Base-by-base conservation (phyloP, 805 yeast genomes). In the Metschnikowia lachancei region DNA sequence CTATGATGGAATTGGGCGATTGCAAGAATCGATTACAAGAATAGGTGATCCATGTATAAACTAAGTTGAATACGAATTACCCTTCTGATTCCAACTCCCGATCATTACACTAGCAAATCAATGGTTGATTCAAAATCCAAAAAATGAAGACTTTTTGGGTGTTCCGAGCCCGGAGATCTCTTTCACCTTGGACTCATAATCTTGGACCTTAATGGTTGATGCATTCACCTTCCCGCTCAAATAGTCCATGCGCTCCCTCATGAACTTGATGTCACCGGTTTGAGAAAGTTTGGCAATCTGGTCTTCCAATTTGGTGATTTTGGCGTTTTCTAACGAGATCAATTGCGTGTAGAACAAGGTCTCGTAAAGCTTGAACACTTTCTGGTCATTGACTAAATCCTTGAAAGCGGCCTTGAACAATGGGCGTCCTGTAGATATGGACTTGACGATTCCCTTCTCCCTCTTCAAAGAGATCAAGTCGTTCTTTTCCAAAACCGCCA, bases 401-500 rank as follows among this genome's bases (percentile, higher is more conserved):
- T 72, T 58, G 67, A 92, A 94, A 0, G 98, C 96, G 0, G 91
- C 87, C 47, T 77, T 75, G 63, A 73, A 90, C 18, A 94, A 68
- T 2, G 99, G 98, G 57, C 90, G 83, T 0, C 96, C 95, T 1
- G 96, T 88, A 17, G 68, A 65, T 16, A 94, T 78, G 6, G 77
- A 76, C 37, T 73, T 69, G 17, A 87, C 66, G 22, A 88, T 77
- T 14, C 97, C 98, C 52, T 87, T 84, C 35, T 83, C 86, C 49
- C 89, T 77, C n/a, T 77, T 69, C 45, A 89, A 76, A 1, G 84
- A 67, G 34, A 94, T 77, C 57, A 94, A 66, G 38, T 91, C 97
- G 31, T 81, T 78, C 60, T 82, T 85, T 60, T 92, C 98, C 58
- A 94, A 73, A 3, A 83, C 83, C 4, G 81, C 66, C 26, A 92